Evolutionary conservation across 2,329 filamentous ascomycete genomes (phyloP), one percentile per base, ranked within the genome.

Genomic region (Verticillium zaregamsianum): DNA sequence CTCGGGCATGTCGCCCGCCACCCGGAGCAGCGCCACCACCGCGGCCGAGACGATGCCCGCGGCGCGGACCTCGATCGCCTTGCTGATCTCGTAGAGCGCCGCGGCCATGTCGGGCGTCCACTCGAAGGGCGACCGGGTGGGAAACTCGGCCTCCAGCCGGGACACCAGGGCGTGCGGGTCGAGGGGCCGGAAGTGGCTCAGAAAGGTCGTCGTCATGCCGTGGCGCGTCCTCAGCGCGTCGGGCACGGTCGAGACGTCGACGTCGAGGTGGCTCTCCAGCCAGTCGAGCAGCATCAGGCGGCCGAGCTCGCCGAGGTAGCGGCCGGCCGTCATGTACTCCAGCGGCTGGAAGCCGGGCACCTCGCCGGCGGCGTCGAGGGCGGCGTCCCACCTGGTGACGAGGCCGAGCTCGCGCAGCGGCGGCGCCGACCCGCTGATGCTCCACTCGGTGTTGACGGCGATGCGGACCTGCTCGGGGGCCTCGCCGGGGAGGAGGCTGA

Each of bases 381-480:
- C 76, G 11, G 79, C 75, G 68, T 95, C 91, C 91, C 91, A 94
- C 39, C 76, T 77, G 11, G 85, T 93, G 59, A 91, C 84, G 57
- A 93, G 80, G 1, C 80, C 78, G 23, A 88, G 76, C 28, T 87
- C 81, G 28, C 82, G 79, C 60, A 94, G 77, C 0, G 91, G 89
- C 7, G 82, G 79, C n/a, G 86, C 87, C 2, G 90, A 86, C 7
- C 91, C 91, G 31, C 88, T 88, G 68, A 95, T 92, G 59, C 89
- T 91, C 89, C 90, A 93, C 74, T 95, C 91, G 0, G 91, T 94
- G 70, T 94, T 94, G 65, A 94, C 86, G 5, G 91, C 85, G 15
- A 93, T 88, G 66, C 86, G 88, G n/a, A 84, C 77, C 7, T 89
- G 80, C 14, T 79, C 76, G 1, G 79, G 66, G 25, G 65, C 67